A percentile compares a stretch with the other conserved stretches of the same genome.
Evolutionary conservation across 305 asterid genomes (phyloP).

Genomic region (Solanum hybrid): DNA sequence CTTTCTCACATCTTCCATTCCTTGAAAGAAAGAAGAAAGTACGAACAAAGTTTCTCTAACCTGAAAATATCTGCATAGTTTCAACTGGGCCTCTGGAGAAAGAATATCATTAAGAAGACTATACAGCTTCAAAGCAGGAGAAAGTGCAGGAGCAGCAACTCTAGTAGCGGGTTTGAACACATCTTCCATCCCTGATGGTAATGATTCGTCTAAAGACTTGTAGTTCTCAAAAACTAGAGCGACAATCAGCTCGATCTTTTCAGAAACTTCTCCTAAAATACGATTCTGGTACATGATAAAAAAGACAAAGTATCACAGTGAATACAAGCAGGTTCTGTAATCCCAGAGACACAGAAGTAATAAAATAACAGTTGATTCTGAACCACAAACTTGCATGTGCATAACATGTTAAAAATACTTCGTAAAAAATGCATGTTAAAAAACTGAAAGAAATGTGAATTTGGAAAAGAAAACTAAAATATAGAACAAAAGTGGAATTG

Average conservation of each 20-base stretch:
- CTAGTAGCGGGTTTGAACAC: constrained; percentile 65
- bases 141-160: constrained; percentile 63
- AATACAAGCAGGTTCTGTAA: neutral
- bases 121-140: constrained; percentile 70
- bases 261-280: constrained; percentile 72
- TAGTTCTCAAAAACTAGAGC: constrained; percentile 68
- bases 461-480: neutral
- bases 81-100: constrained; percentile 63
- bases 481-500: neutral
- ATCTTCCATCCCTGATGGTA: constrained; percentile 56
- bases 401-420: neutral
- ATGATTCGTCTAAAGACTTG: constrained; percentile 77
- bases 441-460: neutral
- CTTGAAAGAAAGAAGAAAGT: neutral
- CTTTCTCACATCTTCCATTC: neutral
- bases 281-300: constrained; percentile 44
- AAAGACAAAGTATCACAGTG: neutral
- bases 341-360: neutral
- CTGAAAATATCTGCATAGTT: constrained; percentile 85
- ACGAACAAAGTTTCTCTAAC: constrained; percentile 15
- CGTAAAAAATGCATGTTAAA: neutral
- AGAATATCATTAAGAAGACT: constrained; percentile 74
- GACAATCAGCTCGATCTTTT: constrained; percentile 61
- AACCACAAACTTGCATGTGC: constrained; percentile 1
- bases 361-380: neutral